A percentile compares a stretch with the other conserved stretches of the same genome.
phyloP scores from a whole-genome alignment of 2,329 filamentous ascomycete species.

The Botrytis hyacinthi region DNA sequence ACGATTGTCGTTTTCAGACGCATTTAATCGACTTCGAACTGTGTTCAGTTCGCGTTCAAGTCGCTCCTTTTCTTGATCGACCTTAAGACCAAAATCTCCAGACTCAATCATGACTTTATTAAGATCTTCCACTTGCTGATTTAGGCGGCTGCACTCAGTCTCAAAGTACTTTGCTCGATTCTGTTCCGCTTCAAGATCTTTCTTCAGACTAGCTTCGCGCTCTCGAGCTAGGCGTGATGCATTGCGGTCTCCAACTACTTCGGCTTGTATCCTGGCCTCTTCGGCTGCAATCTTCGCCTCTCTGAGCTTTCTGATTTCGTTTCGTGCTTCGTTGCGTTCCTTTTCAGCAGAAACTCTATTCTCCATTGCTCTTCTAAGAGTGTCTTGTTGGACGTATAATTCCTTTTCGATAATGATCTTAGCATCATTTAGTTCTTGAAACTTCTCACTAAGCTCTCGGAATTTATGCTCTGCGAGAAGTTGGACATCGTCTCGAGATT shows the following conservation, averaged over 20 bases:
- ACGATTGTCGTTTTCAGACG: conserved; percentile 95
- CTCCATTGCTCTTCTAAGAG: conserved; percentile 80
- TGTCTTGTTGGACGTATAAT: conserved; percentile 92
- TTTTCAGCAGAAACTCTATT: conserved; percentile 76
- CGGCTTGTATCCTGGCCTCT: conserved; percentile 79
- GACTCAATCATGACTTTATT: conserved; percentile 86
- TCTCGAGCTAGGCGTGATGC: conserved; percentile 77
- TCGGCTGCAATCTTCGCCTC: conserved; percentile 83
- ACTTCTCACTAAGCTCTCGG: conserved; percentile 78
- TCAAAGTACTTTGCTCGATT: conserved; percentile 77
- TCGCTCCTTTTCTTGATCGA: conserved; percentile 92
- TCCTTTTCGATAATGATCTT: conserved; percentile 99
- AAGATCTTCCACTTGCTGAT: conserved; percentile 77
- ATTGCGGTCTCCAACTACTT: conserved; percentile 74
- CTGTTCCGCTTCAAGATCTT: conserved; percentile 77
- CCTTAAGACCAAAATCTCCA: conserved; percentile 82
- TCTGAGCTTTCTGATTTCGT: conserved; percentile 78
- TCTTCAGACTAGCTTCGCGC: conserved; percentile 71
- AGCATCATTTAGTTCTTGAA: conserved; percentile 80
- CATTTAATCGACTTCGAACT: conserved; percentile 81
- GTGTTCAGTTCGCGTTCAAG: conserved; percentile 88
- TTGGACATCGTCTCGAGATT: conserved; percentile 91
- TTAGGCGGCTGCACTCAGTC: conserved; percentile 72
- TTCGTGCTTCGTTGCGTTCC: conserved; percentile 84
- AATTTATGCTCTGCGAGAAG: conserved; percentile 88